Percentiles rank a stretch among this genome's conserved stretches.
Evolutionary conservation across 2,329 filamentous ascomycete genomes (phyloP).

Genomic region (Torrubiellomyces zombiae): DNA sequence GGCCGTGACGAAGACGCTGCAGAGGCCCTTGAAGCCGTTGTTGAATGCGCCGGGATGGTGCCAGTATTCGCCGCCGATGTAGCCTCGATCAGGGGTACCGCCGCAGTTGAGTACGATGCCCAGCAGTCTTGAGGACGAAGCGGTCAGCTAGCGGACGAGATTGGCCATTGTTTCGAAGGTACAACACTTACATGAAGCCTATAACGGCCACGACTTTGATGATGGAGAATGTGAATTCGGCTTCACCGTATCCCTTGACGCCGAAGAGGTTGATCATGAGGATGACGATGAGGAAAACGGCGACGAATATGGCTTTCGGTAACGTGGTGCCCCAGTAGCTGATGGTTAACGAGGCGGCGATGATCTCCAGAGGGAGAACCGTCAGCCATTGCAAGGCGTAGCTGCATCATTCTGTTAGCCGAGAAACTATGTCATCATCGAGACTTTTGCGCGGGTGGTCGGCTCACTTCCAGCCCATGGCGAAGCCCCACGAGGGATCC

Average conservation of each 20-base stretch:
- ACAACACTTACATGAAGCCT: conserved; percentile 61
- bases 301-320: conserved; percentile 60
- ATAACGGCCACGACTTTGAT: conserved; percentile 77
- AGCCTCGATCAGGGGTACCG: conserved; percentile 54
- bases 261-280: conserved; percentile 75
- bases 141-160: not conserved
- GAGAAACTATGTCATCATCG: conserved; percentile 1
- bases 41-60: conserved; percentile 65
- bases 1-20: conserved; percentile 59
- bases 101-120: conserved; percentile 77
- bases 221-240: conserved; percentile 74
- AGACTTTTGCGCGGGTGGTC: too few relatives aligned
- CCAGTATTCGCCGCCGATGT: conserved; percentile 72
- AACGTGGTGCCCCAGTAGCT: conserved; percentile 57
- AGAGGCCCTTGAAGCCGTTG: conserved; percentile 71
- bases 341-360: conserved; percentile 72
- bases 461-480: conserved; percentile 81
- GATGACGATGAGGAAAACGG: conserved; percentile 63
- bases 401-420: too few relatives aligned
- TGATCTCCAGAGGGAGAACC: conserved; percentile 69
- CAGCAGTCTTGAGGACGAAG: conserved; percentile 48
- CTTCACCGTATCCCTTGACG: conserved; percentile 77
- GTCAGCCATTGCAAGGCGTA: conserved; percentile 82
- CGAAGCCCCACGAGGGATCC: conserved; percentile 87
- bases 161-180: too few relatives aligned